phyloP scores from a whole-genome alignment of 1,284 basidiomycete genomes.

The Ustilago curta region DNA sequence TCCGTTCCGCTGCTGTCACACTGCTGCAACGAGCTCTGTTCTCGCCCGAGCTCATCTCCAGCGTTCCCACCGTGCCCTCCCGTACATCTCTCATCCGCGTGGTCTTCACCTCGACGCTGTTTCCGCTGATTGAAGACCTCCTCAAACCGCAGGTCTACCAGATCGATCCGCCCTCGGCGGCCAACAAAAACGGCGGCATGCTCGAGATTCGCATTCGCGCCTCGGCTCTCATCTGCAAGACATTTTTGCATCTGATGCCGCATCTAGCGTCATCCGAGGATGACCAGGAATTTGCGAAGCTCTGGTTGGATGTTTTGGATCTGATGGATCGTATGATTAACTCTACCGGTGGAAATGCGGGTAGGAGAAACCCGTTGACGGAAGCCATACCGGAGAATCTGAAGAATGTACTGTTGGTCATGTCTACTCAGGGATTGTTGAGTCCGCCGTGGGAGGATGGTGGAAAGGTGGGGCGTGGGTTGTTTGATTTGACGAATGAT shows the following conservation, averaged over 20 bases:
- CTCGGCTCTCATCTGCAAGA: slow-evolving; percentile 89
- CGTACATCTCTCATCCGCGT: slow-evolving; percentile 73
- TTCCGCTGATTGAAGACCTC: slow-evolving; percentile 91
- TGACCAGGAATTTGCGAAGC: slow-evolving; percentile 76
- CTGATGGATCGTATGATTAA: slow-evolving; percentile 89
- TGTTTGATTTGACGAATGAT: slow-evolving; percentile 54
- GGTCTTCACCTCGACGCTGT: slow-evolving; percentile 89
- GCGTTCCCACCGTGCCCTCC: slow-evolving; percentile 69
- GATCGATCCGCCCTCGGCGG: slow-evolving; percentile 75
- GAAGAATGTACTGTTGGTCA: slow-evolving; percentile 95
- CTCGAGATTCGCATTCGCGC: slow-evolving; percentile 88
- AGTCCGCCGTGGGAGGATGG: slow-evolving; percentile 17
- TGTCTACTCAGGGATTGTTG: slow-evolving; percentile 87
- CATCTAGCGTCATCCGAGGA: slow-evolving; percentile 73
- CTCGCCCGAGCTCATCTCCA: slow-evolving; percentile 13
- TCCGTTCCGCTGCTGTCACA: slow-evolving; percentile 84
- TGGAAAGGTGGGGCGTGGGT: slow-evolving; percentile 20
- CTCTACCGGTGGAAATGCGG: slow-evolving; percentile 66
- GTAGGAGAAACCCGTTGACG: slow-evolving; percentile 70
- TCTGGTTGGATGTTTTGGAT: slow-evolving; percentile 94
- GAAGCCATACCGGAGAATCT: slow-evolving; percentile 95
- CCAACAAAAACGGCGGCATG: slow-evolving; percentile 74
- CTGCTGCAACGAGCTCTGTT: slow-evolving; percentile 89
- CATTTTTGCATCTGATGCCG: slow-evolving; percentile 91
- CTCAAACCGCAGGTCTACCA: slow-evolving; percentile 84